Conservation (phyloP, 108 stramenopile genomes). For the Fistulifera solaris region DNA sequence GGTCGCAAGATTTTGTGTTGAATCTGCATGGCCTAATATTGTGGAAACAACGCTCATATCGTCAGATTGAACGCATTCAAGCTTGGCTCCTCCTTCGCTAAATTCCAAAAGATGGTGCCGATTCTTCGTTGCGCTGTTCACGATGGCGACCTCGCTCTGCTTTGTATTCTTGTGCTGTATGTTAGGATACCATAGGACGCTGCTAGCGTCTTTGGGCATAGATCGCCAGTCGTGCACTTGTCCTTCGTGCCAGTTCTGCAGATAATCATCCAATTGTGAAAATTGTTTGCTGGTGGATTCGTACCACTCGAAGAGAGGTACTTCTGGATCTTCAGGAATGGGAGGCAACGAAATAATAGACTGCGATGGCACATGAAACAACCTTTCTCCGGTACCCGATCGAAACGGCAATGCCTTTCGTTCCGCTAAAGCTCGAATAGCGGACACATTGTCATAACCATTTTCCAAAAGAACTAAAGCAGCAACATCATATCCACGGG, state of each 20-base stretch:
- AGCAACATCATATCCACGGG: constrained; percentile 77
- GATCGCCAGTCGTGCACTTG: constrained; percentile 8
- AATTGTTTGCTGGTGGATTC: constrained; percentile 18
- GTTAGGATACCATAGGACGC: constrained; percentile 21
- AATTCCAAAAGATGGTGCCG: background rate
- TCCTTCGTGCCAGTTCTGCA: constrained; percentile 10
- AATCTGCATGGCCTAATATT: constrained; percentile 17
- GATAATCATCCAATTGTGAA: constrained; percentile 11
- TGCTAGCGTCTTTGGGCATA: background rate
- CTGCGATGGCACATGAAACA: constrained; percentile 27
- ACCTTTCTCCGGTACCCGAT: constrained; percentile 7
- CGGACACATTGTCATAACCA: constrained; percentile 32
- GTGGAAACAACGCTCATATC: constrained; percentile 10
- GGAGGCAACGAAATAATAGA: constrained; percentile 64
- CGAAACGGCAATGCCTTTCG: constrained; percentile 16
- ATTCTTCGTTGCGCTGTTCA: constrained; percentile 17
- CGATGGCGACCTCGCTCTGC: constrained; percentile 8
- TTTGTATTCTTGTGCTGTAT: constrained; percentile 10
- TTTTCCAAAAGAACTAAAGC: constrained; percentile 65
- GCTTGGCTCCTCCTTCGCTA: background rate
- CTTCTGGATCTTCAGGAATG: constrained; percentile 54
- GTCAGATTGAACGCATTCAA: constrained; percentile 2
- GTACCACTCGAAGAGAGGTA: constrained; percentile 70
- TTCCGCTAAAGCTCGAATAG: constrained; percentile 46
- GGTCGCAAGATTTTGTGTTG: constrained; percentile 8